A percentile compares a stretch with the other conserved stretches of the same genome.
Evolutionary conservation across 306 rosid species (phyloP).

Genomic region (Canavalia ensiformis): DNA sequence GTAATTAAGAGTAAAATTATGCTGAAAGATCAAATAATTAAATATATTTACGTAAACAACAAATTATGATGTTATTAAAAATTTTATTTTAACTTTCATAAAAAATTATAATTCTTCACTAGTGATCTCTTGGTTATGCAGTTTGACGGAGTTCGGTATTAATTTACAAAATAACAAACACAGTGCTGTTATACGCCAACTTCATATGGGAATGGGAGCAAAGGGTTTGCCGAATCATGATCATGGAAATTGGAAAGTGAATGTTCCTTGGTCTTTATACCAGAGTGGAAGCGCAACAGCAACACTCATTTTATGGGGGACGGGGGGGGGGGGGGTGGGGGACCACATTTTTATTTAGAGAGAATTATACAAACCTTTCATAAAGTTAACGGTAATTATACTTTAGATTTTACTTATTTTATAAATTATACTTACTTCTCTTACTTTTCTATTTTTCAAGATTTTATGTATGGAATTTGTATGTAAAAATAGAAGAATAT

Average conservation of each 20-base stretch:
- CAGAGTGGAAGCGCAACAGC: conserved; percentile 42
- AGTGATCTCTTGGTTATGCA: not conserved
- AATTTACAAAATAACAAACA: conserved; percentile 28
- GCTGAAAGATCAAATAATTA: not conserved
- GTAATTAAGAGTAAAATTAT: no score
- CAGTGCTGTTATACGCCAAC: conserved; percentile 7
- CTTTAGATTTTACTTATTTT: no score
- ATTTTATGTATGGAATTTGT: no score
- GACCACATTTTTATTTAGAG: conserved; percentile 45
- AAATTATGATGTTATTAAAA: not conserved
- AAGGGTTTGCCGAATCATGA: conserved; percentile 16
- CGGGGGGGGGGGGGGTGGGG: conserved; percentile 11
- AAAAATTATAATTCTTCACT: not conserved
- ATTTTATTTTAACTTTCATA: not conserved
- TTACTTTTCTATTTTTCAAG: no score
- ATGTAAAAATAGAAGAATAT: no score
- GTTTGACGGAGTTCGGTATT: conserved; percentile 28
- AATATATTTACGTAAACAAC: not conserved
- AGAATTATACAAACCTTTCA: no score
- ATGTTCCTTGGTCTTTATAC: conserved; percentile 27
- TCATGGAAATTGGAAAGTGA: conserved; percentile 28
- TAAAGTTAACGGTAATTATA: no score
- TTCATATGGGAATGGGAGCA: conserved; percentile 24
- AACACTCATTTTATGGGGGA: not conserved
- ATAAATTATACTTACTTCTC: no score